These are phyloP conservation scores for Acanthamoeba castellanii DNA, from an alignment of 208 protist genomes.

Conservation along the genomic window DNA sequence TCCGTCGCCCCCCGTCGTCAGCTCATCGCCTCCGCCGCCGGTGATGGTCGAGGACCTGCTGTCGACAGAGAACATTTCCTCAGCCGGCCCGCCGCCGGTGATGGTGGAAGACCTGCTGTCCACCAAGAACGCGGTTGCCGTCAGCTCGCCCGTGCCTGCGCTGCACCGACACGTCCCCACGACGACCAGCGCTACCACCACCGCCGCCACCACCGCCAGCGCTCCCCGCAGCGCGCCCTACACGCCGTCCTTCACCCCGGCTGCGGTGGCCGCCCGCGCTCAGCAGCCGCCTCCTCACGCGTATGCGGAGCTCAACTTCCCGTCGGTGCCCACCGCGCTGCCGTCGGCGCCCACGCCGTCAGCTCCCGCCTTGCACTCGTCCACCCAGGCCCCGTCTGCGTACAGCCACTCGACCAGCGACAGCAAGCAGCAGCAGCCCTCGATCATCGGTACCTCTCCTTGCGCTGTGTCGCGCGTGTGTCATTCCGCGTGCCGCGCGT, in stretches of 20 bases:
- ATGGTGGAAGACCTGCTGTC: not conserved
- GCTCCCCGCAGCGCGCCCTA: not conserved
- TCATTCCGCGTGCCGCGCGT: too few species aligned
- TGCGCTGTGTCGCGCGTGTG: too few species aligned
- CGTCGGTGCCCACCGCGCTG: not conserved
- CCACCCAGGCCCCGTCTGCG: too few species aligned
- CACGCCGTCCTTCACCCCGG: not conserved
- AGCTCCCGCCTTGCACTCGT: not conserved
- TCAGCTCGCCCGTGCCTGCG: not conserved
- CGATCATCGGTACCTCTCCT: too few species aligned
- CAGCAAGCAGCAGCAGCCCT: not conserved
- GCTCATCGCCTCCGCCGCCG: too few species aligned
- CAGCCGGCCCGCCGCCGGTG: not conserved
- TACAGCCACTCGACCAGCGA: not conserved
- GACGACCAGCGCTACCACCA: not conserved
- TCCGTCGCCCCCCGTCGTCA: too few species aligned
- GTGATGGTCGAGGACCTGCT: too few species aligned
- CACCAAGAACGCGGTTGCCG: not conserved
- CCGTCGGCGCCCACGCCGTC: not conserved
- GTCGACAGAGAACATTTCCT: too few species aligned
- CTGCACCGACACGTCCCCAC: not conserved
- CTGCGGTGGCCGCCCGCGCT: not conserved
- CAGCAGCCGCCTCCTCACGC: not conserved
- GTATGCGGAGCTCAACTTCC: not conserved
- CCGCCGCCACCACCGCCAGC: not conserved